Percentiles rank a stretch among this genome's conserved stretches.
Conservation (phyloP, 2,329 filamentous ascomycete species). For the Myriosclerotinia duriaeana region DNA sequence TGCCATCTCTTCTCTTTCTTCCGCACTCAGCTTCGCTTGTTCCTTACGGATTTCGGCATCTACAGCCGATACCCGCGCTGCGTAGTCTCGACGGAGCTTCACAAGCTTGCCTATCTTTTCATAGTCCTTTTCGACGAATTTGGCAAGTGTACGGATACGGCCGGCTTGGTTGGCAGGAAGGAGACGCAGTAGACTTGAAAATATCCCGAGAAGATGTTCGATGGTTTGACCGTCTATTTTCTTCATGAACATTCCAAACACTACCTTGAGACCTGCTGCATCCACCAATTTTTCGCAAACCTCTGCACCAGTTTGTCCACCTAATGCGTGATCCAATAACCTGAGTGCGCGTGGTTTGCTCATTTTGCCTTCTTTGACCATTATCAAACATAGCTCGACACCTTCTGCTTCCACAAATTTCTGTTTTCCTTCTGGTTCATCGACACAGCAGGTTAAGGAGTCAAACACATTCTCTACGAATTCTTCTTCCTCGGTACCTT, state of each 20-base stretch:
- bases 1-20: constrained; percentile 61
- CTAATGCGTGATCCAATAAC: constrained; percentile 78
- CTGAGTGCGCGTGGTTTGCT: constrained; percentile 76
- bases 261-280: constrained; percentile 76
- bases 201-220: constrained; percentile 82
- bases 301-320: constrained; percentile 53
- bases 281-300: constrained; percentile 79
- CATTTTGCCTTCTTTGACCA: constrained; percentile 85
- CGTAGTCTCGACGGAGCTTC: constrained; percentile 69
- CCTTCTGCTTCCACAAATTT: constrained; percentile 90
- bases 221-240: constrained; percentile 65
- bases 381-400: constrained; percentile 85
- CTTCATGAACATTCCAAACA: constrained; percentile 89
- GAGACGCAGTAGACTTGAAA: constrained; percentile 76
- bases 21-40: constrained; percentile 52
- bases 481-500: constrained; percentile 87
- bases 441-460: constrained; percentile 74
- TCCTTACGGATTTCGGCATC: constrained; percentile 63
- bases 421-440: constrained; percentile 70
- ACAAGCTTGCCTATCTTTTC: constrained; percentile 77
- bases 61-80: constrained; percentile 58
- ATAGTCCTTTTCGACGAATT: constrained; percentile 94
- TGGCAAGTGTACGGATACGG: constrained; percentile 82
- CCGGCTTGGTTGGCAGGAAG: constrained; percentile 75
- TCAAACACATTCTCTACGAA: constrained; percentile 95